Evolutionary conservation across 2,329 filamentous ascomycete species (phyloP).

Genomic region (Massarina eburnea): DNA sequence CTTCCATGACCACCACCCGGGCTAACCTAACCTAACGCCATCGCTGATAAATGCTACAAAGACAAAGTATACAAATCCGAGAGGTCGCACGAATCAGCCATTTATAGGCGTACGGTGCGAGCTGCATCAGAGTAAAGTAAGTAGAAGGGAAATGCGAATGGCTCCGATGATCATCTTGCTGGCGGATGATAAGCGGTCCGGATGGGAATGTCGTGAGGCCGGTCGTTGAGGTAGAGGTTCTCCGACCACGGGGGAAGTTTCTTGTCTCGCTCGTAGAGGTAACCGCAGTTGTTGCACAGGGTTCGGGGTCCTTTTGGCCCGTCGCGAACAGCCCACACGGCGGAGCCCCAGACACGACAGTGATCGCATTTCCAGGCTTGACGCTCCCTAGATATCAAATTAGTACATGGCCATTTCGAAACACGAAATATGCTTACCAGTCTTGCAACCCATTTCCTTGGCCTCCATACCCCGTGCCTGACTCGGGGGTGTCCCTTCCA

Average conservation of each 20-base stretch:
- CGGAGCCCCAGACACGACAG: conserved; percentile 83
- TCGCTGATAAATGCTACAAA: conserved; percentile 26
- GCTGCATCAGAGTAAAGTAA: background rate
- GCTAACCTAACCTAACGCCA: conserved; percentile 14
- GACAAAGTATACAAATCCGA: conserved; percentile 1
- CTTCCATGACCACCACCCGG: background rate
- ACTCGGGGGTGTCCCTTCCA: conserved; percentile 80
- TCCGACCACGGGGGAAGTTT: conserved; percentile 77
- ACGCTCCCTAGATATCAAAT: conserved; percentile 61
- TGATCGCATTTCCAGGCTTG: conserved; percentile 84
- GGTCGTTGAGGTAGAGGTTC: conserved; percentile 61
- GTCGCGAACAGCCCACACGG: conserved; percentile 93
- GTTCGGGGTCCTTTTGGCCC: conserved; percentile 82
- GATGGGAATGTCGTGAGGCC: conserved; percentile 30
- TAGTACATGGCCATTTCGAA: conserved; percentile 4
- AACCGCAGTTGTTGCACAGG: conserved; percentile 90
- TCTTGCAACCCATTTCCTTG: conserved; percentile 60
- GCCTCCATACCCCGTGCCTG: conserved; percentile 68
- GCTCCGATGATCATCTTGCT: conserved; percentile 14
- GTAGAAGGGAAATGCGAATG: background rate
- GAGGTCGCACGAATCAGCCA: too few relatives aligned
- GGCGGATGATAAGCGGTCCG: conserved; percentile 23
- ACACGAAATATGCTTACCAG: conserved; percentile 29
- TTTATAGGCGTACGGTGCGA: background rate
- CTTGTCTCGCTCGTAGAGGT: conserved; percentile 84